A percentile compares a stretch with the other conserved stretches of the same genome.
These are phyloP conservation scores for Aspergillus haitiensis DNA, from an alignment of 495 filamentous ascomycete genomes.

Conservation along the genomic window DNA sequence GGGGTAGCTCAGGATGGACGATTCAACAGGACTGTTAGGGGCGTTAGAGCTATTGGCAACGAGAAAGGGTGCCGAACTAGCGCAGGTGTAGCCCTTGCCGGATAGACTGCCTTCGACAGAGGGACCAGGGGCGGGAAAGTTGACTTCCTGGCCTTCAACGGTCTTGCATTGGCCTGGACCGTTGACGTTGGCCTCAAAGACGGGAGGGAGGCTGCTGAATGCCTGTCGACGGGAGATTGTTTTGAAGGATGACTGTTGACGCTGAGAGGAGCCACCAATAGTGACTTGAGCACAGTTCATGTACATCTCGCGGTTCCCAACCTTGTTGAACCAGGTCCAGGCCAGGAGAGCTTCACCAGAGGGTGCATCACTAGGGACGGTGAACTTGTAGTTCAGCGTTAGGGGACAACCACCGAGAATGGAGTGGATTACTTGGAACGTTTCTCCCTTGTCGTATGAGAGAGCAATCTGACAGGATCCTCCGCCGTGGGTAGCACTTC, in stretches of 20 bases:
- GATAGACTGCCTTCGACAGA: constrained; percentile 51
- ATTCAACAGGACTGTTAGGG: constrained; percentile 4
- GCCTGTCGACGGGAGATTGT: constrained; percentile 25
- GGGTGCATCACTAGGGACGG: constrained; percentile 46
- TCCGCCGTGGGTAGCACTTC: constrained; percentile 73
- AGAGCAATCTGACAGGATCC: constrained; percentile 85
- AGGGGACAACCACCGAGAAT: constrained; percentile 80
- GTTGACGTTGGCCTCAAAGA: constrained; percentile 72
- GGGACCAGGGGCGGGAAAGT: constrained; percentile 66
- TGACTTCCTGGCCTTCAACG: constrained; percentile 51
- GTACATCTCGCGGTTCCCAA: constrained; percentile 91
- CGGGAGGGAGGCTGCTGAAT: constrained; percentile 63
- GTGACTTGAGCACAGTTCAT: constrained; percentile 86
- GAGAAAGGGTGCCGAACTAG: constrained; percentile 30
- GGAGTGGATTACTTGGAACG: constrained; percentile 79
- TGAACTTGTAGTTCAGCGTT: constrained; percentile 49
- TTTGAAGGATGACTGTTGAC: constrained; percentile 21
- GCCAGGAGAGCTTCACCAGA: constrained; percentile 63
- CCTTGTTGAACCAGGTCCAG: constrained; percentile 90
- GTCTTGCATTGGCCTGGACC: constrained; percentile 54
- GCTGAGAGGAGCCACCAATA: constrained; percentile 51
- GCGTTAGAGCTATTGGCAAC: constrained; percentile 14
- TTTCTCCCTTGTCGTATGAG: constrained; percentile 69
- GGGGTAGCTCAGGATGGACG: constrained; percentile 3
- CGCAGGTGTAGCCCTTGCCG: constrained; percentile 34